Evolutionary conservation across 2,329 filamentous ascomycete species (phyloP).

Genomic region (Thielaviopsis ethacetica): DNA sequence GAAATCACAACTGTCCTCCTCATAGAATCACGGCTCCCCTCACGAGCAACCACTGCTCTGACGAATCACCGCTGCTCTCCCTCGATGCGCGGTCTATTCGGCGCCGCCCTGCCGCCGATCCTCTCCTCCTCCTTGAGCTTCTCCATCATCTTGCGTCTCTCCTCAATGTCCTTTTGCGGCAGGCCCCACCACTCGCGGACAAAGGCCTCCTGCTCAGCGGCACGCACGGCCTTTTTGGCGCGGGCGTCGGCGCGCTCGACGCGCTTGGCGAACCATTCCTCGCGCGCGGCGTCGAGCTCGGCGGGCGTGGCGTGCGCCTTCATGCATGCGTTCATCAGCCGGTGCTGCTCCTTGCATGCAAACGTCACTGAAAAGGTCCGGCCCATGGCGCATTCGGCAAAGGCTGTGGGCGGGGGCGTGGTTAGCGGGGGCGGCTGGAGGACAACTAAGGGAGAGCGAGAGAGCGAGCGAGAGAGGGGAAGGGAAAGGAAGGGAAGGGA

Average conservation of each 20-base stretch:
- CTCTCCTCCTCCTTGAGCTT: conserved; percentile 34
- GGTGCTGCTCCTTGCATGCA: conserved; percentile 63
- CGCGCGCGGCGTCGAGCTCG: conserved; percentile 74
- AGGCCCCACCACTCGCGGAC: conserved; percentile 53
- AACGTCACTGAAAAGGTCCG: conserved; percentile 81
- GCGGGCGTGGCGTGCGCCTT: conserved; percentile 64
- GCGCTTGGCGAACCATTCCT: conserved; percentile 79
- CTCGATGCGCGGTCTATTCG: conserved; percentile 17
- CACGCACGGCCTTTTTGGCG: conserved; percentile 42
- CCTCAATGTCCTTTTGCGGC: conserved; percentile 37
- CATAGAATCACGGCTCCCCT: background rate
- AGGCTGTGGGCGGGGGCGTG: conserved; percentile 40
- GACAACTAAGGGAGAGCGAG: background rate
- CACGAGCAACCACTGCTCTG: background rate
- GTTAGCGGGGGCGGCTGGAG: background rate
- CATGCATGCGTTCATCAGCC: conserved; percentile 91
- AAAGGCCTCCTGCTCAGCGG: conserved; percentile 47
- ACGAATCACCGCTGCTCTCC: background rate
- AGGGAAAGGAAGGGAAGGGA: background rate
- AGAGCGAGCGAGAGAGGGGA: no score
- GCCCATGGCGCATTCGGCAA: conserved; percentile 75
- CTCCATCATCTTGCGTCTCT: conserved; percentile 33
- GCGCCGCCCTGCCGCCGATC: conserved; percentile 35
- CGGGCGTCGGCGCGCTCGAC: conserved; percentile 52
- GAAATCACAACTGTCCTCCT: background rate